These are phyloP conservation scores for Cucumis cinereus DNA, from an alignment of 306 rosid genomes.

Conservation along the genomic window DNA sequence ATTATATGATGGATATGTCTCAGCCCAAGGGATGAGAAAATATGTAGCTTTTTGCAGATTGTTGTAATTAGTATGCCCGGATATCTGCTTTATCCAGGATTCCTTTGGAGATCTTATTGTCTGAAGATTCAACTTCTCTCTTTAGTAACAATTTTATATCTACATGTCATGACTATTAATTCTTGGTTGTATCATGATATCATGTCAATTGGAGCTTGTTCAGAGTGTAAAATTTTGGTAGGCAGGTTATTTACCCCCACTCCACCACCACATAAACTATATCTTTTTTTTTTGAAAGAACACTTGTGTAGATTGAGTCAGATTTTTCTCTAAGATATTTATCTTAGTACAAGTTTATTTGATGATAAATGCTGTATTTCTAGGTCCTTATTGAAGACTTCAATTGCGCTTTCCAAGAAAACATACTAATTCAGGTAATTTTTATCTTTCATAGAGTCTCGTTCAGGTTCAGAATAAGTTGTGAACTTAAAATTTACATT, in stretches of 20 bases:
- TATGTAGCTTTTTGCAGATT: not conserved
- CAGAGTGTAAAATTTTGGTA: not conserved
- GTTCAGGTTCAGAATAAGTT: not conserved
- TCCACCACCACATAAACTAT: not conserved
- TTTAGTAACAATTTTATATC: not conserved
- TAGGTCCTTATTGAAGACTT: slow-evolving; percentile 92
- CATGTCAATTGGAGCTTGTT: not conserved
- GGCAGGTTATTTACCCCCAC: not conserved
- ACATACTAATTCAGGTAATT: slow-evolving; percentile 80
- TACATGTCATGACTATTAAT: not conserved
- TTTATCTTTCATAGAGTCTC: not conserved
- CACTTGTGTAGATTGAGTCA: not conserved
- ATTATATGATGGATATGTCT: not conserved
- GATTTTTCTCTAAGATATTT: not conserved
- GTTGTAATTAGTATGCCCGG: not conserved
- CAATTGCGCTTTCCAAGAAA: slow-evolving; percentile 94
- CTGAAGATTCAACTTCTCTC: not conserved
- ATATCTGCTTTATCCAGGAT: not conserved
- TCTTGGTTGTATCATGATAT: not conserved
- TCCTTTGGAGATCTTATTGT: not conserved
- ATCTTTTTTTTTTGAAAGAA: not conserved
- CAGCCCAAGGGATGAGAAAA: not conserved
- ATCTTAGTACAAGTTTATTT: not conserved
- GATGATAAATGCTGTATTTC: not conserved
- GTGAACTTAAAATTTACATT: slow-evolving; percentile 2